Base-by-base conservation (phyloP, 345 rosid species). In the Moricandia moricandioides region DNA sequence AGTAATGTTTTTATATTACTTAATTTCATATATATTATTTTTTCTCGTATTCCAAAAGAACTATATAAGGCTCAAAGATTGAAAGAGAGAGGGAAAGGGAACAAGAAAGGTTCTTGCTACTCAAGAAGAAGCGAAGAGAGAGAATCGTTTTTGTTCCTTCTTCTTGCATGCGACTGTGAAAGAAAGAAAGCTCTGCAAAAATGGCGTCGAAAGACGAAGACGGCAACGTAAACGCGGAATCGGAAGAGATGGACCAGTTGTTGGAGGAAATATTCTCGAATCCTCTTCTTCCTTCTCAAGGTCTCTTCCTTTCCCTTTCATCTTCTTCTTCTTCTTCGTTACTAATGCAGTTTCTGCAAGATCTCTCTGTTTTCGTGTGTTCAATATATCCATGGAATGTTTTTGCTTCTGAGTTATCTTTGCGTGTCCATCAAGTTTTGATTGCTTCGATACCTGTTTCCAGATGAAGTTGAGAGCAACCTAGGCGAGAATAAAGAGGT, bases 381-480 rank as follows among this genome's bases (percentile, higher is more conserved):
- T n/a, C n/a, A n/a, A n/a, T n/a, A n/a, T n/a, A n/a, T n/a, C n/a
- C n/a, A n/a, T n/a, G n/a, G n/a, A n/a, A n/a, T n/a, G n/a, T n/a
- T 51, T 16, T 55, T 37, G 43, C 62, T 58, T 58, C 9, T 58
- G 62, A 11, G 60, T 56, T 29, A 29, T 55, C 47, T 68, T 31
- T 52, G 59, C 63, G 26, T 56, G 61, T 58, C 17, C 62, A 57
- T 55, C 14, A 56, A 24, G 12, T 56, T n/a, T n/a, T 26, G 26
- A 37, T 54, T 73, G 29, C 26, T 30, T 65, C 9, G 34, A 39
- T 40, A 21, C 45, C 12, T 24, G 67, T 16, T 29, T 82, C 65
- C 73, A 93, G 98, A 8, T 34, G 87, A 91, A 83, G 97, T 87
- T 82, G 88, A 85, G 85, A 93, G 92, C 82, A 89, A 86, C 70